Percentiles rank a stretch among this genome's conserved stretches.
These are phyloP conservation scores for Hansenula sp. DNA, from an alignment of 1,139 yeast species.

Conservation along the genomic window DNA sequence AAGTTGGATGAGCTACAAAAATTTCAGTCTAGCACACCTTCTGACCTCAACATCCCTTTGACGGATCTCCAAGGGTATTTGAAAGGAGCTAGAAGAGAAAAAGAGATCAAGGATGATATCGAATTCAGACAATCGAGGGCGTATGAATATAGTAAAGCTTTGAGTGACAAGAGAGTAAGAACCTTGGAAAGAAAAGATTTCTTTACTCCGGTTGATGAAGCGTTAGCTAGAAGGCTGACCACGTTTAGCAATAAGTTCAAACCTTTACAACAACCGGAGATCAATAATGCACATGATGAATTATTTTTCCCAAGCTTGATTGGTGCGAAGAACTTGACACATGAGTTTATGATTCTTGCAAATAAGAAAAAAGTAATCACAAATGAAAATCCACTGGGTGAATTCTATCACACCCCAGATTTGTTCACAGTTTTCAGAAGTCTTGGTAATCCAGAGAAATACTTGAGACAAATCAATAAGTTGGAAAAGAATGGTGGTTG, in stretches of 20 bases:
- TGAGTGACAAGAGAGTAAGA: conserved; percentile 31
- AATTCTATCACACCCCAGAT: conserved; percentile 36
- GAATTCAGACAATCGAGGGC: conserved; percentile 48
- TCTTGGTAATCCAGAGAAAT: conserved; percentile 31
- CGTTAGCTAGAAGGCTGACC: conserved; percentile 6
- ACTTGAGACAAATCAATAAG: conserved; percentile 29
- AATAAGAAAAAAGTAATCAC: conserved; percentile 37
- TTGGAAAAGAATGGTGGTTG: conserved; percentile 40
- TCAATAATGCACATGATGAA: conserved; percentile 9
- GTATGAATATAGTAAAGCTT: conserved; percentile 46
- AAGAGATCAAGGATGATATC: conserved; percentile 37
- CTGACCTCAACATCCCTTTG: not conserved
- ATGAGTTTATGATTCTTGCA: conserved; percentile 44
- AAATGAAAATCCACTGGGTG: conserved; percentile 39
- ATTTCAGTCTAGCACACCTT: not conserved
- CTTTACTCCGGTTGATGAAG: conserved; percentile 40
- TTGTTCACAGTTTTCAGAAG: conserved; percentile 41
- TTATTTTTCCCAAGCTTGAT: conserved; percentile 17
- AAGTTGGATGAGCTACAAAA: conserved; percentile 7
- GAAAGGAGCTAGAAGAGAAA: conserved; percentile 38
- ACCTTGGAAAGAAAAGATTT: conserved; percentile 43
- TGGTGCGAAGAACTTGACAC: conserved; percentile 11
- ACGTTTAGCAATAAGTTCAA: conserved; percentile 4
- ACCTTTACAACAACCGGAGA: conserved; percentile 7
- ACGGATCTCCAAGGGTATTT: conserved; percentile 35